These are phyloP conservation scores for Conticribra weissflogii DNA, from an alignment of 108 stramenopile species.

Conservation along the genomic window DNA sequence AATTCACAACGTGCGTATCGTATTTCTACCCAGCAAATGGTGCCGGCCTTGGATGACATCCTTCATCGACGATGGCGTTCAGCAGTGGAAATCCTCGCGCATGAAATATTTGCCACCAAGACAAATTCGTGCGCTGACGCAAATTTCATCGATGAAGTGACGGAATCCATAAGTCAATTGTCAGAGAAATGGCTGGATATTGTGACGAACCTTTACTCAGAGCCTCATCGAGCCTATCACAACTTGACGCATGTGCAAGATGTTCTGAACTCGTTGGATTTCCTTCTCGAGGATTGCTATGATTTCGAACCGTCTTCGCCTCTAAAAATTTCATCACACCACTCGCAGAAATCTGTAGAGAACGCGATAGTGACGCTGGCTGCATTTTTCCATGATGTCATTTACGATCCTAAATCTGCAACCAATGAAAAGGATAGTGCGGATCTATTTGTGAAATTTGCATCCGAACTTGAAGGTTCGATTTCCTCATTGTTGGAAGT, in stretches of 20 bases:
- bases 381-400: conserved; percentile 86
- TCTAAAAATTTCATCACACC: neutral
- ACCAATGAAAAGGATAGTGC: conserved; percentile 83
- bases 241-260: conserved; percentile 77
- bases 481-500: neutral
- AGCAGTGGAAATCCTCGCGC: no score
- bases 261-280: conserved; percentile 59
- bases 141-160: neutral
- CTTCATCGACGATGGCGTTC: no score
- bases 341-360: conserved; percentile 1
- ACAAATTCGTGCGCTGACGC: no score
- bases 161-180: no score
- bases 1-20: no score
- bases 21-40: neutral
- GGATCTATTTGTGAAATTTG: conserved; percentile 68
- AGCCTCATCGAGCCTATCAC: conserved; percentile 73
- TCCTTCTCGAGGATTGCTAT: conserved; percentile 21
- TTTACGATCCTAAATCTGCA: conserved; percentile 75
- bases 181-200: conserved; percentile 61
- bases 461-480: conserved; percentile 12
- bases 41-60: no score
- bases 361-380: conserved; percentile 49
- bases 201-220: conserved; percentile 52
- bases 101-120: no score
- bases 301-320: neutral